phyloP scores from a whole-genome alignment of 2,329 filamentous ascomycete genomes.

The Phialophora expanda region DNA sequence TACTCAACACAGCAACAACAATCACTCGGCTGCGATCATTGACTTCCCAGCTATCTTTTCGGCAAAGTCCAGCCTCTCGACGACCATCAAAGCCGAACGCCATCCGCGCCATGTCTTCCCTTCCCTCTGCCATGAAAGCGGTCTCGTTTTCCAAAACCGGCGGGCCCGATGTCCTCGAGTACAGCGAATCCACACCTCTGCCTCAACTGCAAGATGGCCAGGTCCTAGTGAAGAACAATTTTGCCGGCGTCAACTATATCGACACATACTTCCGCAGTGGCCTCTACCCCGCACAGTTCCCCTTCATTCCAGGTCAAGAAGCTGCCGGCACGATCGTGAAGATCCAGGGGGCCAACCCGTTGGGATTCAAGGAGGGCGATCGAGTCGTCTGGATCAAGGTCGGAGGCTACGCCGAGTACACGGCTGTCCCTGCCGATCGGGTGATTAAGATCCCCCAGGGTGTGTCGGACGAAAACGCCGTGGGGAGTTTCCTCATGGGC shows the following conservation, averaged over 20 bases:
- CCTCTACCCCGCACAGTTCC: constrained; percentile 71
- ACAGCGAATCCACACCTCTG: constrained; percentile 72
- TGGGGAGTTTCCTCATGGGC: constrained; percentile 77
- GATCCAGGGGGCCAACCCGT: constrained; percentile 58
- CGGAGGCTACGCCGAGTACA: constrained; percentile 65
- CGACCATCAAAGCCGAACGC: not conserved
- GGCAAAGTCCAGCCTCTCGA: not conserved
- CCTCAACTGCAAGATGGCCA: constrained; percentile 71
- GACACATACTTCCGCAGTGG: constrained; percentile 91
- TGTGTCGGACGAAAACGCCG: constrained; percentile 66
- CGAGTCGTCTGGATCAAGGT: constrained; percentile 71
- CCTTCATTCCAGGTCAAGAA: constrained; percentile 80
- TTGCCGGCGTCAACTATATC: constrained; percentile 84
- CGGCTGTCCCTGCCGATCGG: constrained; percentile 58
- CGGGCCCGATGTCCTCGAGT: constrained; percentile 72
- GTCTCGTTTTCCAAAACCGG: constrained; percentile 74
- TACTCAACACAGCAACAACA: constrained; percentile 17
- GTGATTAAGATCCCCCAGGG: constrained; percentile 68
- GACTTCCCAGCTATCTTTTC: constrained; percentile 16
- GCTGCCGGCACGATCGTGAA: constrained; percentile 73
- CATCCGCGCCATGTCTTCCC: constrained; percentile 33
- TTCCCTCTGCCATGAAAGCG: constrained; percentile 67
- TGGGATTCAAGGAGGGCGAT: constrained; percentile 68
- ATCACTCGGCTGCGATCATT: constrained; percentile 15
- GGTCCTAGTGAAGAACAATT: constrained; percentile 79